Evolutionary conservation across 768 basidiomycete genomes (phyloP).

Genomic region (Dendrothele bispora): DNA sequence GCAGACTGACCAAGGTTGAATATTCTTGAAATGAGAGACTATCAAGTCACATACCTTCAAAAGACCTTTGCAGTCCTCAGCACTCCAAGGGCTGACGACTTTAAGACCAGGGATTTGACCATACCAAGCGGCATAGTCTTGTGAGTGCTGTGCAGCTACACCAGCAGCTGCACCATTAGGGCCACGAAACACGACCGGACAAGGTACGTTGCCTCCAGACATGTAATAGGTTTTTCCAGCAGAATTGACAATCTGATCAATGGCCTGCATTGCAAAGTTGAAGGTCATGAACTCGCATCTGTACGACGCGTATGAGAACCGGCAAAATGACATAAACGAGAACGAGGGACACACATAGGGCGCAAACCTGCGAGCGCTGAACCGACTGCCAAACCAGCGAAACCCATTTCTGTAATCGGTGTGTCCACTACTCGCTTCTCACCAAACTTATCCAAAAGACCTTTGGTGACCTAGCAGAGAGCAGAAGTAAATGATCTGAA

Average conservation of each 20-base stretch:
- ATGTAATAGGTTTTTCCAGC: conserved; percentile 99
- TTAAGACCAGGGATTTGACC: conserved; percentile 93
- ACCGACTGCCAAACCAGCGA: conserved; percentile 94
- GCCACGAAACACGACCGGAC: conserved; percentile 98
- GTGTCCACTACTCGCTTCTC: conserved; percentile 98
- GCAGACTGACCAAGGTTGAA: conserved; percentile 60
- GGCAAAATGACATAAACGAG: not conserved
- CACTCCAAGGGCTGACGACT: conserved; percentile 95
- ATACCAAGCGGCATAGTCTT: conserved; percentile 97
- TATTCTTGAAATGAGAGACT: not conserved
- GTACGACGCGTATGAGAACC: conserved; percentile 13
- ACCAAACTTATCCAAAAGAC: conserved; percentile 97
- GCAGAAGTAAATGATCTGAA: conserved; percentile 2
- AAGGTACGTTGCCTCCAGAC: conserved; percentile 98
- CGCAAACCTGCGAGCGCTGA: conserved; percentile 92
- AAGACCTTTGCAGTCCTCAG: conserved; percentile 99
- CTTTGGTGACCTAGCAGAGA: conserved; percentile 83
- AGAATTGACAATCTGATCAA: conserved; percentile 99
- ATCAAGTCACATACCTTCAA: conserved; percentile 66
- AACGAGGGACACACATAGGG: conserved; percentile 64
- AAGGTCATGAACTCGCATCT: conserved; percentile 99
- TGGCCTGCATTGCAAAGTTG: conserved; percentile 99
- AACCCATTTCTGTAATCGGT: conserved; percentile 97
- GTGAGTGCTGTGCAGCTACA: conserved; percentile 96
- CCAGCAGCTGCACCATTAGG: conserved; percentile 98